A percentile compares a stretch with the other conserved stretches of the same genome.
Evolutionary conservation across 106 monocot genomes (phyloP).

Genomic region (Amphibolis antarctica): DNA sequence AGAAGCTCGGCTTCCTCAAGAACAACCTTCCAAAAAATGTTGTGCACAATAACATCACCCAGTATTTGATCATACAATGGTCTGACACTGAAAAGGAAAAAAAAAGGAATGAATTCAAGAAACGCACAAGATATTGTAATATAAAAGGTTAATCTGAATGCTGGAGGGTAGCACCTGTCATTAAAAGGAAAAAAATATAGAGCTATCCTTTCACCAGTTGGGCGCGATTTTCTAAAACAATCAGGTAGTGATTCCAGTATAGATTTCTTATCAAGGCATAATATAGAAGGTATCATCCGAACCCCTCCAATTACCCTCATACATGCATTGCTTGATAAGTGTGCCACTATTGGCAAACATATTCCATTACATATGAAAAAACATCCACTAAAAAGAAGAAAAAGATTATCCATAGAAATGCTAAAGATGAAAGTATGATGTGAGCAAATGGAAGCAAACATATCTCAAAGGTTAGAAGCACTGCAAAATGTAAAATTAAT

Average conservation of each 20-base stretch:
- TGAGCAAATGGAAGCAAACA: no score
- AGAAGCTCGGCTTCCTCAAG: conserved; percentile 12
- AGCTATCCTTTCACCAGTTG: conserved; percentile 2
- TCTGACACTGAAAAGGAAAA: background rate
- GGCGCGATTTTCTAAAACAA: background rate
- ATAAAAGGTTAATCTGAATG: background rate
- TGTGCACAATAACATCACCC: background rate
- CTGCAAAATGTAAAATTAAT: no score
- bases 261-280: background rate
- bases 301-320: background rate
- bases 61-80: conserved; percentile 1
- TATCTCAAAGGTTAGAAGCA: no score
- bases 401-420: background rate
- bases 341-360: background rate
- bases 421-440: background rate
- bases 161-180: background rate
- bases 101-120: background rate
- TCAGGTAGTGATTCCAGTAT: conserved; percentile 1
- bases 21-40: background rate
- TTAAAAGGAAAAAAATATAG: conserved; percentile 8
- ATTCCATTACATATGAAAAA: background rate
- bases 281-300: background rate
- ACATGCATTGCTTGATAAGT: conserved; percentile 5
- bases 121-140: no score
- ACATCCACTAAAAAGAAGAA: background rate